Evolutionary conservation across 2,329 filamentous ascomycete species (phyloP), one percentile per base, ranked within the genome.

Genomic region (Dryadomyces quercus-mongolicae): DNA sequence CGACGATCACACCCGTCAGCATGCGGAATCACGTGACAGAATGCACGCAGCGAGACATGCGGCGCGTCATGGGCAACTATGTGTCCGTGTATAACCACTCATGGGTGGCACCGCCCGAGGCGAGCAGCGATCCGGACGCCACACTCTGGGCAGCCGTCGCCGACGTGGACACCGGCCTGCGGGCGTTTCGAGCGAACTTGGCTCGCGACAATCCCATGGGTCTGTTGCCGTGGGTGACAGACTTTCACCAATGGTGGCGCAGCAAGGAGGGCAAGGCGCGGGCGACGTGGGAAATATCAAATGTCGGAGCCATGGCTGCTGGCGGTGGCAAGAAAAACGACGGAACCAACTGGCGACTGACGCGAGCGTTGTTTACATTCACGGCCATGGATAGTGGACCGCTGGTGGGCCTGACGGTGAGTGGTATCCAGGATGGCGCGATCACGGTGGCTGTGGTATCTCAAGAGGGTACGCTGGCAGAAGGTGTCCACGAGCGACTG

Each of bases 261-360:
- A 60, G 62, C 1, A 72, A 71, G 59, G 61, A 78, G 16, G 75
- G 75, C 1, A 62, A 66, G 53, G 60, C 65, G 13, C 69, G 76
- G 10, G 62, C 66, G 3, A 72, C 74, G 1, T 81, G 76, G 71
- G 73, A 75, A 57, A 60, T 81, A 5, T 79, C 74, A 56, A 82
- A 81, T 60, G 56, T 80, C 5, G 78, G 78, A 1, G 66, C 66
- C 15, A 60, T 75, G n/a, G 53, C 56, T 0, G 49, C 40, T 10
- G 47, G 31, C 10, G 51, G 56, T 7, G 57, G 45, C 7, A 59
- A 10, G 36, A 56, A 40, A 1, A 56, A 54, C 1, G 55, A n/a
- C 42, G 58, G 46, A 6, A 57, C 54, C 1, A 55, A 48, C 3
- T 71, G 70, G 69, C 60, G 57, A 2, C 68, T 78, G 22, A 66